A percentile compares a stretch with the other conserved stretches of the same genome.
Conservation (phyloP, 2,329 filamentous ascomycete species). For the Trichoderma guizhouense region DNA sequence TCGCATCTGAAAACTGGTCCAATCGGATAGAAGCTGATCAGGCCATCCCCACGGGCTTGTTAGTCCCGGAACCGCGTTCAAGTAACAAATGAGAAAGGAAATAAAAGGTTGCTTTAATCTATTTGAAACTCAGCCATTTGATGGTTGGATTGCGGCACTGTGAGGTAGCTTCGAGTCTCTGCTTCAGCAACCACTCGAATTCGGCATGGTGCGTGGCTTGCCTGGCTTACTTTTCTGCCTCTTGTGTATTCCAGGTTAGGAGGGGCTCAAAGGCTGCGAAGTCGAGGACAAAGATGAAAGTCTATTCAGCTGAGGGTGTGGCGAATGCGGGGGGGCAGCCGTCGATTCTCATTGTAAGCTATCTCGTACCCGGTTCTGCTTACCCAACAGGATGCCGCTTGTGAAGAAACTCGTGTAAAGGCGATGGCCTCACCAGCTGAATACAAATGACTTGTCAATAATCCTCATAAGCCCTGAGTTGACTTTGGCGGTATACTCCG, state of each 20-base stretch:
- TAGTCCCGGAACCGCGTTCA: not conserved
- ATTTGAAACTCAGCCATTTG: constrained; percentile 10
- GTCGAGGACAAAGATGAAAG: not conserved
- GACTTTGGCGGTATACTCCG: not conserved
- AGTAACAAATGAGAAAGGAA: constrained; percentile 9
- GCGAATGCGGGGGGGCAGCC: constrained; percentile 1
- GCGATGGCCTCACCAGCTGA: not conserved
- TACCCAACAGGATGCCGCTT: not conserved
- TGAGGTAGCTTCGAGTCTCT: constrained; percentile 5
- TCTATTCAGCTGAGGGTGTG: constrained; percentile 11
- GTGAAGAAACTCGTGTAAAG: not conserved
- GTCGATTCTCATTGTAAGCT: constrained; percentile 1
- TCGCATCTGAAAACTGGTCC: not conserved
- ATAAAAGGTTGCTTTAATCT: not conserved
- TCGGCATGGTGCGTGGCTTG: constrained; percentile 9
- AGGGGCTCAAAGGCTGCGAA: not conserved
- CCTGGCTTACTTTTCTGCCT: not conserved
- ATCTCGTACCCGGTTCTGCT: not conserved
- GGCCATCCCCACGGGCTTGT: not conserved
- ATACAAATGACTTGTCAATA: not conserved
- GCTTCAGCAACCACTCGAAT: not conserved
- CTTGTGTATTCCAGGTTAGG: not conserved
- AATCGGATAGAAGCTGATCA: constrained; percentile 4
- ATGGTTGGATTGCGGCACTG: not conserved
- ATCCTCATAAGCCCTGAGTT: not conserved